A percentile compares a stretch with the other conserved stretches of the same genome.
phyloP scores from a whole-genome alignment of 2,329 filamentous ascomycete genomes.

The Huntiella moniliformis region DNA sequence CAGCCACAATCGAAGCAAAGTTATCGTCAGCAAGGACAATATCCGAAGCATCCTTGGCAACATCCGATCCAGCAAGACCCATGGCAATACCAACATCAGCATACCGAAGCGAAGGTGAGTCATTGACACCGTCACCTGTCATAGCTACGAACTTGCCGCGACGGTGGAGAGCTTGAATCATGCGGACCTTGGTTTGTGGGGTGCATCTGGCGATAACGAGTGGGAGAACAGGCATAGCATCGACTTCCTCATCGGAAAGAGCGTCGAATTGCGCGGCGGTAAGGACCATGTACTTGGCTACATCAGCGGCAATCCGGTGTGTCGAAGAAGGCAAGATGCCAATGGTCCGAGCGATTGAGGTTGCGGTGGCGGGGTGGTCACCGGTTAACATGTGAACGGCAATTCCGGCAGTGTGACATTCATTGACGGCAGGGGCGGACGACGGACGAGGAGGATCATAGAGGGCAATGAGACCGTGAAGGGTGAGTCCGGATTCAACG shows the following conservation, averaged over 20 bases:
- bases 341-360: conserved; percentile 42
- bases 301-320: conserved; percentile 29
- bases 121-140: conserved; percentile 60
- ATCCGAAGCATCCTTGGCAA: conserved; percentile 45
- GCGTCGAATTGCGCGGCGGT: conserved; percentile 45
- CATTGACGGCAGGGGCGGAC: conserved; percentile 38
- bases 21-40: conserved; percentile 56
- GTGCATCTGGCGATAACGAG: conserved; percentile 52
- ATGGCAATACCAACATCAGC: conserved; percentile 57
- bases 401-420: conserved; percentile 44
- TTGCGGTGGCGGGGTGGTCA: conserved; percentile 44
- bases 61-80: conserved; percentile 42
- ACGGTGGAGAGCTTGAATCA: conserved; percentile 55
- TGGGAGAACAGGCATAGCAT: conserved; percentile 43
- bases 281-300: conserved; percentile 42
- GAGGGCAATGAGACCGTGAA: conserved; percentile 49
- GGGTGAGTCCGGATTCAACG: conserved; percentile 41
- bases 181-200: conserved; percentile 52
- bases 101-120: conserved; percentile 49
- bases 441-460: conserved; percentile 55
- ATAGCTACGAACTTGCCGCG: conserved; percentile 48
- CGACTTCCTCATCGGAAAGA: conserved; percentile 43
- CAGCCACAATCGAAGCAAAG: conserved; percentile 52
- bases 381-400: conserved; percentile 51
- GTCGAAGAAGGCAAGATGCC: conserved; percentile 36